Evolutionary conservation across 805 yeast genomes (phyloP).

Genomic region (Schizosaccharomyces octosporus): DNA sequence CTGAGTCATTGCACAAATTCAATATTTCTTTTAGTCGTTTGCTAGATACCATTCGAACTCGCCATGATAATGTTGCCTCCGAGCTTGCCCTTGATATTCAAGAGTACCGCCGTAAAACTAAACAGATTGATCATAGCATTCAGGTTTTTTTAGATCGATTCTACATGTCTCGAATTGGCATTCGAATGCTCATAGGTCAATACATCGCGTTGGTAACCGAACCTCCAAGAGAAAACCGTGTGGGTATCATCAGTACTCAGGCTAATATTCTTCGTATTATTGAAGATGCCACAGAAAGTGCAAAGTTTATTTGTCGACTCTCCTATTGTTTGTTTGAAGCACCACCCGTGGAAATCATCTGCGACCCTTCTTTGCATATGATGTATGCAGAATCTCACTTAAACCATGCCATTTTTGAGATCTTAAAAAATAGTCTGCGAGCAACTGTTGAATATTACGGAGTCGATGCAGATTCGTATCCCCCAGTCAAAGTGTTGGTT

Average conservation of each 20-base stretch:
- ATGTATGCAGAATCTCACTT: conserved; percentile 87
- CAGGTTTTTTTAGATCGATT: conserved; percentile 67
- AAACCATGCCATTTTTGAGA: conserved; percentile 75
- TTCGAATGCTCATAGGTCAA: conserved; percentile 84
- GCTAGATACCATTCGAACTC: conserved; percentile 32
- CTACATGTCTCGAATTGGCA: conserved; percentile 77
- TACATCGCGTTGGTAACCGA: conserved; percentile 62
- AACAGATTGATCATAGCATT: conserved; percentile 40
- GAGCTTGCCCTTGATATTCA: conserved; percentile 66
- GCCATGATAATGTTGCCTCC: conserved; percentile 83
- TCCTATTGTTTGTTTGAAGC: conserved; percentile 71
- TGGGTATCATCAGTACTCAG: conserved; percentile 68
- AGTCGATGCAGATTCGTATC: conserved; percentile 42
- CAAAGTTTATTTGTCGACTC: conserved; percentile 74
- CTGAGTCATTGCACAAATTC: conserved; percentile 25
- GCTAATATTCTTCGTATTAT: conserved; percentile 68
- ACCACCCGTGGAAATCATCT: conserved; percentile 56
- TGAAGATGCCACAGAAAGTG: conserved; percentile 71
- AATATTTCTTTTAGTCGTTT: conserved; percentile 29
- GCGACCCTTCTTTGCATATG: conserved; percentile 51
- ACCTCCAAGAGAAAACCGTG: conserved; percentile 39
- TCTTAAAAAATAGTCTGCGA: conserved; percentile 60
- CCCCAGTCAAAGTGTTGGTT: conserved; percentile 66
- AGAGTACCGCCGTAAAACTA: conserved; percentile 48
- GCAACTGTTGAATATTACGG: conserved; percentile 72